Evolutionary conservation across 148 eudicot species (phyloP).

Genomic region (Diospyros kaki): DNA sequence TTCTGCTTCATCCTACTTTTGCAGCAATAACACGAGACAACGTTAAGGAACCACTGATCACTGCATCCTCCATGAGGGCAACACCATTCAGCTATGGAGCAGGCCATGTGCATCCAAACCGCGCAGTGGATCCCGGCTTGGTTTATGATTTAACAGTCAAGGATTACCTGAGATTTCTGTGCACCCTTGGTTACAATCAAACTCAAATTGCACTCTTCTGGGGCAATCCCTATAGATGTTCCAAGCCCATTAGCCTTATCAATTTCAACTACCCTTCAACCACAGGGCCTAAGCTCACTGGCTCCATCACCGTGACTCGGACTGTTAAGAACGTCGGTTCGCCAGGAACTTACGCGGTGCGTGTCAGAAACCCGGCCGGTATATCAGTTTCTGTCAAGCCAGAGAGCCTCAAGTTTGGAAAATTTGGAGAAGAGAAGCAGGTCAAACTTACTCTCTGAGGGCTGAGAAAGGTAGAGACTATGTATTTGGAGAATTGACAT

Average conservation of each 20-base stretch:
- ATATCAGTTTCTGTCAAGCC: constrained; percentile 41
- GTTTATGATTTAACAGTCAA: constrained; percentile 54
- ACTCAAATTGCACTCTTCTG: constrained; percentile 42
- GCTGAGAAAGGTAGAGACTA: constrained; percentile 37
- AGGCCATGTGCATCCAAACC: constrained; percentile 78
- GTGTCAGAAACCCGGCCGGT: constrained; percentile 40
- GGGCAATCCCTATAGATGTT: constrained; percentile 38
- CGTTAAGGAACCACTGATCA: constrained; percentile 41
- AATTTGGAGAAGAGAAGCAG: constrained; percentile 49
- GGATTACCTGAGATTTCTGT: constrained; percentile 68
- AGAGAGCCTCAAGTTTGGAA: constrained; percentile 34
- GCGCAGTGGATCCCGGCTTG: constrained; percentile 83
- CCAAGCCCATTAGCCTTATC: constrained; percentile 29
- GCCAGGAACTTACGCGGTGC: constrained; percentile 47
- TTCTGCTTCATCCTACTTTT: constrained; percentile 5
- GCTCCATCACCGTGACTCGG: constrained; percentile 49
- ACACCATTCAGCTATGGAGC: constrained; percentile 77
- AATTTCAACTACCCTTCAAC: constrained; percentile 85
- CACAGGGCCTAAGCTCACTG: constrained; percentile 55
- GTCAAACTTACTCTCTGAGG: constrained; percentile 40
- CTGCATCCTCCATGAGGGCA: constrained; percentile 52
- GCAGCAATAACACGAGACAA: constrained; percentile 66
- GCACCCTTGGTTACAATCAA: constrained; percentile 57
- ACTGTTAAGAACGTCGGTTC: constrained; percentile 69
- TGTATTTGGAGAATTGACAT: constrained; percentile 68